phyloP scores from a whole-genome alignment of 768 basidiomycete species.

The Asterophora lycoperdoides region DNA sequence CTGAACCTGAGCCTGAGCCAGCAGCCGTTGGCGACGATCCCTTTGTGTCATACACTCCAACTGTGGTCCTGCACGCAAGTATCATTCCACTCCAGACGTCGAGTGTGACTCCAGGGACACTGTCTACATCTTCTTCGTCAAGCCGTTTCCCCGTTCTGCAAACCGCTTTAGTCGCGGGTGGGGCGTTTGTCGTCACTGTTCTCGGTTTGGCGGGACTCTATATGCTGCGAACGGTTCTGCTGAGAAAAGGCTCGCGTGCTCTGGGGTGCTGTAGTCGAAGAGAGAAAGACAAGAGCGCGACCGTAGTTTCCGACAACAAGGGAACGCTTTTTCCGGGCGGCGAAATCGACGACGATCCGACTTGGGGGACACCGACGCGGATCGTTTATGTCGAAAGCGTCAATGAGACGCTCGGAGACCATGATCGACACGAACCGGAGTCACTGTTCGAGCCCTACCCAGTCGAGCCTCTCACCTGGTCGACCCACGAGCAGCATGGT shows the following conservation, averaged over 20 bases:
- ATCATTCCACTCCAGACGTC: constrained; percentile 11
- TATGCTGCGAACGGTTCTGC: constrained; percentile 11
- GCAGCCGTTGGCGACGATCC: neutral
- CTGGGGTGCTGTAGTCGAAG: constrained; percentile 8
- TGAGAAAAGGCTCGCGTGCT: constrained; percentile 8
- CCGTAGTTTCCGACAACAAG: constrained; percentile 4
- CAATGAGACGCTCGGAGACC: constrained; percentile 1
- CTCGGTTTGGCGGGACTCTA: constrained; percentile 2
- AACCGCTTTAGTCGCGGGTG: constrained; percentile 8
- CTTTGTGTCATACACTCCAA: constrained; percentile 11
- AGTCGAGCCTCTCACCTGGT: neutral
- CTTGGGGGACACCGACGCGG: constrained; percentile 15
- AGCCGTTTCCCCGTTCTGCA: constrained; percentile 8
- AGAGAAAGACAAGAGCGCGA: constrained; percentile 1
- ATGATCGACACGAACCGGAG: neutral
- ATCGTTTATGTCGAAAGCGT: constrained; percentile 13
- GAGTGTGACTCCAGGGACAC: neutral
- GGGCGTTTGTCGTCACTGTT: constrained; percentile 7
- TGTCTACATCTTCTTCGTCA: neutral
- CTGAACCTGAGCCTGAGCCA: neutral
- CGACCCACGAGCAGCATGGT: neutral
- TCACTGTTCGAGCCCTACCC: neutral
- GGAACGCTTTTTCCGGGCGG: neutral
- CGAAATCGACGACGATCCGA: constrained; percentile 11
- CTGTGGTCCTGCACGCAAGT: constrained; percentile 18